phyloP scores from a whole-genome alignment of 2,329 filamentous ascomycete species.

The Dactylellina leptospora region DNA sequence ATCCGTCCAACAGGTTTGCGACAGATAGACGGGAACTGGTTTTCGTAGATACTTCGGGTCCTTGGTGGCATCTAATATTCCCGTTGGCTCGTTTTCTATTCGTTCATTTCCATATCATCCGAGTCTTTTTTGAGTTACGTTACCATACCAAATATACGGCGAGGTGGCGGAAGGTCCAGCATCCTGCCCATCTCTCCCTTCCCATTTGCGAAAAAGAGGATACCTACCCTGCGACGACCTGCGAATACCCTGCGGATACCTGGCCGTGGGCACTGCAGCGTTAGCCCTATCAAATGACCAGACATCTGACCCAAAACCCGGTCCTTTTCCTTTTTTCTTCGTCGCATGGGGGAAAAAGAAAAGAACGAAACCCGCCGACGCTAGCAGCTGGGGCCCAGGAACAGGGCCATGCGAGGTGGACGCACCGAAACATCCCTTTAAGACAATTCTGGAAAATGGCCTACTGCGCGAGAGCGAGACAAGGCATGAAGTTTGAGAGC shows the following conservation, averaged over 20 bases:
- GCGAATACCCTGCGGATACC: neutral
- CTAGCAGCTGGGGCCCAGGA: conserved; percentile 30
- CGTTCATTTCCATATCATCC: conserved; percentile 2
- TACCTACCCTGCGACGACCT: neutral
- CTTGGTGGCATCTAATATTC: conserved; percentile 16
- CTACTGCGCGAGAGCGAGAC: conserved; percentile 49
- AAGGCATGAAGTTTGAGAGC: conserved; percentile 52
- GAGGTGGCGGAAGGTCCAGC: conserved; percentile 37
- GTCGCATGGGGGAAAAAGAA: conserved; percentile 8
- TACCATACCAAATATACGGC: conserved; percentile 40
- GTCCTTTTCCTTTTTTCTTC: conserved; percentile 25
- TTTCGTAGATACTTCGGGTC: conserved; percentile 38
- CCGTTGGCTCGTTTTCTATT: neutral
- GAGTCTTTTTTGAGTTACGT: conserved; percentile 49
- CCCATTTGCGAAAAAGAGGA: conserved; percentile 46
- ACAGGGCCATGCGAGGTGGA: conserved; percentile 44
- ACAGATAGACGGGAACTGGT: neutral
- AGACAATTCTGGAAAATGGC: conserved; percentile 52
- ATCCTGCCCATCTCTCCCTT: conserved; percentile 14
- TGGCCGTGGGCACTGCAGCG: conserved; percentile 20
- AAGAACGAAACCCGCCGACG: conserved; percentile 3
- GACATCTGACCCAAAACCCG: conserved; percentile 49
- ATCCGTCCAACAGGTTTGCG: conserved; percentile 37
- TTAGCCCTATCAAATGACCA: conserved; percentile 53
- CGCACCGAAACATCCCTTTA: conserved; percentile 51